Evolutionary conservation across 495 filamentous ascomycete genomes (phyloP).

Genomic region (Annulohypoxylon nitens): DNA sequence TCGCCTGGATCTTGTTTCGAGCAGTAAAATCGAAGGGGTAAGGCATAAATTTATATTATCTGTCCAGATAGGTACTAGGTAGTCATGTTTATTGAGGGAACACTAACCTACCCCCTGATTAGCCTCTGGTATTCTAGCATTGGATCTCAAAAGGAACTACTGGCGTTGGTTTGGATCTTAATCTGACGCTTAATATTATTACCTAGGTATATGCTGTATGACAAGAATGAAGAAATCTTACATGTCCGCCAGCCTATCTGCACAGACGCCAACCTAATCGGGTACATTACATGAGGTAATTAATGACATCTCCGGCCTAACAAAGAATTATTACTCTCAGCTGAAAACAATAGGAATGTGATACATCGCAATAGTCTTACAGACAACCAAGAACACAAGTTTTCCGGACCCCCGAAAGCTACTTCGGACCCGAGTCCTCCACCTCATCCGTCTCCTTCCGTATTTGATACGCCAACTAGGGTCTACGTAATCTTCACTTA

Average conservation of each 20-base stretch:
- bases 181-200: neutral
- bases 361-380: slow-evolving; percentile 38
- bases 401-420: slow-evolving; percentile 25
- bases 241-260: neutral
- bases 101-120: neutral
- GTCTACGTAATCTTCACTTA: slow-evolving; percentile 14
- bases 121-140: neutral
- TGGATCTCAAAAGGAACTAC: neutral
- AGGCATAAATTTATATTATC: neutral
- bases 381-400: slow-evolving; percentile 9
- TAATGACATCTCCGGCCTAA: neutral
- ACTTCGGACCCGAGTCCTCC: slow-evolving; percentile 41
- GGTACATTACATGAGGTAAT: neutral
- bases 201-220: neutral
- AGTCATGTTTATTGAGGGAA: neutral
- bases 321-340: slow-evolving; percentile 9
- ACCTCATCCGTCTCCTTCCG: slow-evolving; percentile 27
- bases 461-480: slow-evolving; percentile 26
- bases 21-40: neutral
- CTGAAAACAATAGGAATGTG: slow-evolving; percentile 1
- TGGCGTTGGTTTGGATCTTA: neutral
- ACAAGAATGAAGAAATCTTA: neutral
- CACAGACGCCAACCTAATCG: neutral
- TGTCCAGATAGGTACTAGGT: neutral
- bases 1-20: neutral